A percentile compares a stretch with the other conserved stretches of the same genome.
Evolutionary conservation across 345 rosid species (phyloP).

Genomic region (Salix brachista): DNA sequence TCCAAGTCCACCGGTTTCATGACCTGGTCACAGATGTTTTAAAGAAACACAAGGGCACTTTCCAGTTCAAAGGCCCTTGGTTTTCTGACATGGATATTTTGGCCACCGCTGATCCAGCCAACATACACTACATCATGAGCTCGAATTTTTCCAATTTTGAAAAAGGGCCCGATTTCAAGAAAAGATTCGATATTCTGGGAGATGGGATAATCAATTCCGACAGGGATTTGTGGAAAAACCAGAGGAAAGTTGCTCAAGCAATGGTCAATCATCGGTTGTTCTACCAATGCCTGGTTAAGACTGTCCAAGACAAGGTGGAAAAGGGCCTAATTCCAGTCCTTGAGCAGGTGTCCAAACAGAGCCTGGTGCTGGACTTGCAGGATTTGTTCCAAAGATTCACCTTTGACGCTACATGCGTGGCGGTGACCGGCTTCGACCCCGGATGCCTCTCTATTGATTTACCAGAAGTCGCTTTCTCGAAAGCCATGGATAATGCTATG

Average conservation of each 20-base stretch:
- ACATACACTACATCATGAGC: constrained; percentile 14
- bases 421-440: constrained; percentile 13
- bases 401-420: constrained; percentile 15
- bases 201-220: constrained; percentile 25
- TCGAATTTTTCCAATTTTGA: constrained; percentile 20
- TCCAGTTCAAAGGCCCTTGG: constrained; percentile 9
- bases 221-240: constrained; percentile 13
- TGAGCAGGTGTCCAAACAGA: background rate
- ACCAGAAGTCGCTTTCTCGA: constrained; percentile 5
- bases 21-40: constrained; percentile 1
- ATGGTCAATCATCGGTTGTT: background rate
- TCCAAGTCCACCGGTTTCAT: constrained; percentile 14
- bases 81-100: background rate
- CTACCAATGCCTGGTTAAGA: background rate
- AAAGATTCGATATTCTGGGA: constrained; percentile 20
- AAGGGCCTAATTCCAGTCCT: constrained; percentile 15
- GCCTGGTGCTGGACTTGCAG: constrained; percentile 7
- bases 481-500: constrained; percentile 18
- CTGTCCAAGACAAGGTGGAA: constrained; percentile 5
- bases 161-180: constrained; percentile 8
- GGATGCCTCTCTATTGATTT: constrained; percentile 10
- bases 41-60: background rate
- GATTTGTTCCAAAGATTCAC: constrained; percentile 22
- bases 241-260: background rate
- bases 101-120: constrained; percentile 15